Percentiles rank a stretch among this genome's conserved stretches.
These are phyloP conservation scores for Auriscalpium microsporum DNA, from an alignment of 768 basidiomycete species.

Conservation along the genomic window DNA sequence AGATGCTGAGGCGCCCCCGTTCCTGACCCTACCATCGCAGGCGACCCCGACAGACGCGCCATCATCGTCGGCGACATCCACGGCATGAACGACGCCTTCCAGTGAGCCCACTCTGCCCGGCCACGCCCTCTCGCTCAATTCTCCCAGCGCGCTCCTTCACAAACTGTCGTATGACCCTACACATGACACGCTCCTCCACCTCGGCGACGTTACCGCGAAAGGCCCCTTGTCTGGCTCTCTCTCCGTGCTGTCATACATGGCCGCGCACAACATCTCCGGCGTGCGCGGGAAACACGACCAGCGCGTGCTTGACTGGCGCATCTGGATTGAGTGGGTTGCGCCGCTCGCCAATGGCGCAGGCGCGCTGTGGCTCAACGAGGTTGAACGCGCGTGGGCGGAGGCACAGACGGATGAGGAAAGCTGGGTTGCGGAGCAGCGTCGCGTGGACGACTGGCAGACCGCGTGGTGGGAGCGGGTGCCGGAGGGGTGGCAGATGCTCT, in stretches of 20 bases:
- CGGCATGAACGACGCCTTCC: constrained; percentile 62
- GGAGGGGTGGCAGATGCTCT: constrained; percentile 60
- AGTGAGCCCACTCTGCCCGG: constrained; percentile 34
- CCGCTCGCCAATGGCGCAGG: constrained; percentile 32
- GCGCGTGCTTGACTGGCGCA: constrained; percentile 79
- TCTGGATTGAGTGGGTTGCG: constrained; percentile 77
- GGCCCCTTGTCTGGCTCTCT: constrained; percentile 53
- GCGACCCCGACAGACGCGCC: constrained; percentile 43
- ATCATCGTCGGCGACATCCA: constrained; percentile 87
- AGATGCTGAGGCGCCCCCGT: neutral
- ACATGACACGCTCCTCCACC: constrained; percentile 66
- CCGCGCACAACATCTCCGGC: constrained; percentile 54
- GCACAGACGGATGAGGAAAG: constrained; percentile 27
- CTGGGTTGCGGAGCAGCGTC: constrained; percentile 28
- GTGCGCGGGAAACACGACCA: constrained; percentile 96
- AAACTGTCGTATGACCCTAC: constrained; percentile 50
- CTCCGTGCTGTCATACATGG: constrained; percentile 56
- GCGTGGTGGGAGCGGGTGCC: constrained; percentile 26
- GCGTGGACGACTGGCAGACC: constrained; percentile 17
- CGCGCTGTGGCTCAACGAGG: constrained; percentile 41
- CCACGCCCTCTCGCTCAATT: neutral
- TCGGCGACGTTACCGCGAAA: constrained; percentile 78
- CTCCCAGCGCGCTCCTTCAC: constrained; percentile 49
- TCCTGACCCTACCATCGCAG: constrained; percentile 24
- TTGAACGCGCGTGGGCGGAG: constrained; percentile 38